phyloP scores from a whole-genome alignment of 2,329 filamentous ascomycete species.

The Spiromastix sp. region DNA sequence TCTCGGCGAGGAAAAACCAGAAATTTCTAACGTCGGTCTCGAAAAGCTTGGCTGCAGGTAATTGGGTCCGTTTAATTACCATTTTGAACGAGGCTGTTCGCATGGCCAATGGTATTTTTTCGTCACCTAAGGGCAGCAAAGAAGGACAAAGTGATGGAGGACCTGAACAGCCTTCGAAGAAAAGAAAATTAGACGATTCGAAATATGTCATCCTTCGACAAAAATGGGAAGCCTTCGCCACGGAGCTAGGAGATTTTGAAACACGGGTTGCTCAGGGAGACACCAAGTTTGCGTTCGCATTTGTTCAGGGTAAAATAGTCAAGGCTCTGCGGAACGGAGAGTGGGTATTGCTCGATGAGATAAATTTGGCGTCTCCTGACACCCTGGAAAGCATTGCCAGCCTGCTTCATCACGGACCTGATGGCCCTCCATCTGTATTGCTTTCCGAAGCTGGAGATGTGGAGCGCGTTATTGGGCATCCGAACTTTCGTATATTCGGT shows the following conservation, averaged over 20 bases:
- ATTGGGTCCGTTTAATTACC: conserved; percentile 78
- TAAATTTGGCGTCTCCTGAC: conserved; percentile 90
- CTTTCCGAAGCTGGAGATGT: conserved; percentile 90
- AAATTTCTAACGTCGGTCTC: conserved; percentile 72
- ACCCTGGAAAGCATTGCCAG: conserved; percentile 90
- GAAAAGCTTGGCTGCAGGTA: conserved; percentile 67
- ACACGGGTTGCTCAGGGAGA: conserved; percentile 60
- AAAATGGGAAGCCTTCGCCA: conserved; percentile 72
- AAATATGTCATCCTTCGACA: conserved; percentile 47
- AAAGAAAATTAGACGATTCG: conserved; percentile 49
- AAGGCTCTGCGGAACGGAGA: conserved; percentile 93
- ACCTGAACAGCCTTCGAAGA: conserved; percentile 60
- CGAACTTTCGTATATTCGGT: conserved; percentile 90
- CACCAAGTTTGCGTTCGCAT: conserved; percentile 84
- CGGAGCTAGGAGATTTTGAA: conserved; percentile 67
- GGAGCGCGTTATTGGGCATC: conserved; percentile 78
- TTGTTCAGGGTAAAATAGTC: conserved; percentile 91
- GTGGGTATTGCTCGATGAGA: conserved; percentile 94
- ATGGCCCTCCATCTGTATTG: conserved; percentile 67
- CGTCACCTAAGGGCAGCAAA: conserved; percentile 41
- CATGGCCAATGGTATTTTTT: conserved; percentile 67
- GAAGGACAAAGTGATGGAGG: conserved; percentile 27
- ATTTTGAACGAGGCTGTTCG: conserved; percentile 82
- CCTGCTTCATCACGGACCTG: conserved; percentile 63
- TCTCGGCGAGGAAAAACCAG: conserved; percentile 78